Conservation (phyloP, 257 asterid species). For the Paulownia fortunei region DNA sequence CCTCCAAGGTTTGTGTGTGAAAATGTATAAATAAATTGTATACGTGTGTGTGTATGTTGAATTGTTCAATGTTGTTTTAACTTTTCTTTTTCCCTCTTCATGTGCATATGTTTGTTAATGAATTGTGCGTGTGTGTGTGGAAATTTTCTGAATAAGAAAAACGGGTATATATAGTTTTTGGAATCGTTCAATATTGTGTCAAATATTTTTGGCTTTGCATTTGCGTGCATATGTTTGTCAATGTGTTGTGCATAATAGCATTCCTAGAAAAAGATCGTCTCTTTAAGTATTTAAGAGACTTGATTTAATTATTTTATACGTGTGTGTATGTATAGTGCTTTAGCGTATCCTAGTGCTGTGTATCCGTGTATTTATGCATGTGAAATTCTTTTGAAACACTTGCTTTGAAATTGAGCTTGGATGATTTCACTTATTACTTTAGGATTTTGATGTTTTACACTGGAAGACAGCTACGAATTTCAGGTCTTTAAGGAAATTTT, state of each 20-base stretch:
- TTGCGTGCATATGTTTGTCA: background rate
- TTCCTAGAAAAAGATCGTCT: background rate
- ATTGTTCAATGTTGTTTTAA: slow-evolving; percentile 17
- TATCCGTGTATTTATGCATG: background rate
- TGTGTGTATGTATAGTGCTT: slow-evolving; percentile 9
- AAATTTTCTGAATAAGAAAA: background rate
- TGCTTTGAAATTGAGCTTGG: slow-evolving; percentile 18
- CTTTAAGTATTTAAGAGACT: slow-evolving; percentile 6
- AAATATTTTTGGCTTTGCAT: background rate
- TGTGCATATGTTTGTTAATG: slow-evolving; percentile 5
- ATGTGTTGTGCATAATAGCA: slow-evolving; percentile 21
- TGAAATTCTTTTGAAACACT: background rate
- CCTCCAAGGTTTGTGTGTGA: slow-evolving; percentile 68
- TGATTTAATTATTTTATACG: background rate
- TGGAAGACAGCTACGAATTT: slow-evolving; percentile 14
- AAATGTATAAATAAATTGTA: background rate
- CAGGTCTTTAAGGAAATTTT: slow-evolving; percentile 11
- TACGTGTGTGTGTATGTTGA: slow-evolving; percentile 22
- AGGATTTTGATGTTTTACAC: slow-evolving; percentile 23
- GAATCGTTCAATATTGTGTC: background rate
- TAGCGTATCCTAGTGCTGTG: background rate
- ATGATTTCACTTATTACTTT: slow-evolving; percentile 10
- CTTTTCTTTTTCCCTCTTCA: background rate
- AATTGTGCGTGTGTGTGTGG: slow-evolving; percentile 10
- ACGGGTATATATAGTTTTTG: background rate